A percentile compares a stretch with the other conserved stretches of the same genome.
These are phyloP conservation scores for Xylaria telfairii DNA, from an alignment of 495 filamentous ascomycete species.

Conservation along the genomic window DNA sequence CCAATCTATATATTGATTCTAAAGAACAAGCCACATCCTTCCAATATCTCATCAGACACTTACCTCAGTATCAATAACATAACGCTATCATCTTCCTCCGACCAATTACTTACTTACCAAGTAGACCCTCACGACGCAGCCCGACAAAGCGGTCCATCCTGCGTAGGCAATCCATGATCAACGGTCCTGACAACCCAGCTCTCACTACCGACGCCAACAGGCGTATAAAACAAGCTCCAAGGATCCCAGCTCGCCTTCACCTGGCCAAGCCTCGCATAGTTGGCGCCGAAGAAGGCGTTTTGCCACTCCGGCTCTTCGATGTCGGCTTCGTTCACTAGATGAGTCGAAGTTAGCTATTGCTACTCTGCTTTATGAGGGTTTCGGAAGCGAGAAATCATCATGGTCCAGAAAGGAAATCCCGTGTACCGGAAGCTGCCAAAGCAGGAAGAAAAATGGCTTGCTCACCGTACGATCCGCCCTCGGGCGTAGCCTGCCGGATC, in stretches of 20 bases:
- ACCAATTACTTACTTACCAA: background rate
- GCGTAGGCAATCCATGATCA: constrained; percentile 34
- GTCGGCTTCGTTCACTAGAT: constrained; percentile 62
- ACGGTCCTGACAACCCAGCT: constrained; percentile 31
- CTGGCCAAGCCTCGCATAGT: constrained; percentile 50
- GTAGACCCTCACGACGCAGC: constrained; percentile 3
- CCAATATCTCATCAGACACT: background rate
- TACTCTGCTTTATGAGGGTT: no score
- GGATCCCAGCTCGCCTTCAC: constrained; percentile 63
- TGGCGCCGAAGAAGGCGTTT: constrained; percentile 63
- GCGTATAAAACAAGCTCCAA: constrained; percentile 59
- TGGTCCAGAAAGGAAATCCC: no score
- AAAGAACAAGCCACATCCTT: background rate
- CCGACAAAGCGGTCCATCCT: constrained; percentile 38
- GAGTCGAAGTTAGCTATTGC: no score
- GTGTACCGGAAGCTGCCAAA: no score
- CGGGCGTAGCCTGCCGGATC: constrained; percentile 42
- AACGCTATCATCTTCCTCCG: background rate
- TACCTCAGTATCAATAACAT: background rate
- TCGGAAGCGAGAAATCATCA: no score
- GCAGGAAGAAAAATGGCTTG: no score
- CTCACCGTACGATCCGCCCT: constrained; percentile 53
- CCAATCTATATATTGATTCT: background rate
- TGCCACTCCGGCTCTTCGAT: constrained; percentile 69
- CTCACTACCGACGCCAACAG: constrained; percentile 61